Percentiles rank a stretch among this genome's conserved stretches.
Conservation (phyloP, 2,329 filamentous ascomycete genomes). For the Neofusicoccum laricinum region DNA sequence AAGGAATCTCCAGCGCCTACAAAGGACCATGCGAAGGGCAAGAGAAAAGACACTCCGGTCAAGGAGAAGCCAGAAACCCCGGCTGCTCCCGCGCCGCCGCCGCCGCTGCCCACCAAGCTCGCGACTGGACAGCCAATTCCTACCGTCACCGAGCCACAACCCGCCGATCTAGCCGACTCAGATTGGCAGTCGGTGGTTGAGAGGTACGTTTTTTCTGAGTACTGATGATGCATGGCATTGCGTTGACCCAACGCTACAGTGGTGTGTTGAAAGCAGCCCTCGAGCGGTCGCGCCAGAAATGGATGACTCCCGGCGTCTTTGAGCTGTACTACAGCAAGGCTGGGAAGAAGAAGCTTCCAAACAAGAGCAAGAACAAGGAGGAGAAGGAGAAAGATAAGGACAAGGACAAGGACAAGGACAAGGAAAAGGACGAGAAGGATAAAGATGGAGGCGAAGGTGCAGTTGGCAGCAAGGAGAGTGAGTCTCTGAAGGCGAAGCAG, state of each 20-base stretch:
- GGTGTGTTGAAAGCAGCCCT: constrained; percentile 74
- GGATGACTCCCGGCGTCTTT: constrained; percentile 37
- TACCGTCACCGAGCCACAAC: constrained; percentile 65
- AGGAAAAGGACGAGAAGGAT: constrained; percentile 26
- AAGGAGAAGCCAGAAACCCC: constrained; percentile 11
- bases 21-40: constrained; percentile 1
- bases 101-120: constrained; percentile 60
- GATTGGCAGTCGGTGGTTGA: constrained; percentile 74
- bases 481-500: constrained; percentile 47
- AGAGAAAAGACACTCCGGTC: constrained; percentile 12
- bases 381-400: constrained; percentile 46
- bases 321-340: constrained; percentile 36
- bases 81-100: constrained; percentile 21
- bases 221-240: background rate
- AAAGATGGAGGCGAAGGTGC: constrained; percentile 44
- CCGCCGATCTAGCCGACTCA: constrained; percentile 58
- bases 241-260: constrained; percentile 43
- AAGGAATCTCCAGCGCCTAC: background rate
- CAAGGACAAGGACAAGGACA: constrained; percentile 41
- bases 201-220: constrained; percentile 53
- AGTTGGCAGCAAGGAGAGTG: constrained; percentile 59
- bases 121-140: constrained; percentile 67
- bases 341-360: constrained; percentile 37
- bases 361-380: constrained; percentile 52
- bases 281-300: constrained; percentile 62